These are phyloP conservation scores for Yamadazyma conglobata DNA, from an alignment of 1,139 yeast species.

Conservation along the genomic window DNA sequence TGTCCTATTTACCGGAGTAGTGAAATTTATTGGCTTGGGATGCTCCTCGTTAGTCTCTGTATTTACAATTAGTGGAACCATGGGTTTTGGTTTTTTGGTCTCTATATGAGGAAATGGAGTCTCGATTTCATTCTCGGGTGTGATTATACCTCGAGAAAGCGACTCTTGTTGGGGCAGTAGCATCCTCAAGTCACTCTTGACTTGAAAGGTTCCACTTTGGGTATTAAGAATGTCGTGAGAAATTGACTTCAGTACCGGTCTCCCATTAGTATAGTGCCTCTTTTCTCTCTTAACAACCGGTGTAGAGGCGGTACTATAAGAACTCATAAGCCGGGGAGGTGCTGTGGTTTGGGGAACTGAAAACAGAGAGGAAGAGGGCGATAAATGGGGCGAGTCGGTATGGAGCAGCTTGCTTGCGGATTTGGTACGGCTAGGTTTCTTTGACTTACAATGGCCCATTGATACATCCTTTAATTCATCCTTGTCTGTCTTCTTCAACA, in stretches of 20 bases:
- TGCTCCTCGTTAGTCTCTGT: constrained; percentile 11
- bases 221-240: constrained; percentile 12
- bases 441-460: not conserved
- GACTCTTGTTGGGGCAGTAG: not conserved
- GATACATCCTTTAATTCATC: constrained; percentile 3
- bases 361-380: constrained; percentile 9
- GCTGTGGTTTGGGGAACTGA: constrained; percentile 10
- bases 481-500: constrained; percentile 11
- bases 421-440: too few species aligned
- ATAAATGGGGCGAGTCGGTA: constrained; percentile 1
- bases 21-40: constrained; percentile 13
- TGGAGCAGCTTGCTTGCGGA: not conserved
- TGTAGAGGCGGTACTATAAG: not conserved
- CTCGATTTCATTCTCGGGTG: constrained; percentile 13
- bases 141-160: constrained; percentile 13
- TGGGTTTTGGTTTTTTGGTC: not conserved
- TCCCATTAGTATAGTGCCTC: constrained; percentile 1
- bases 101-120: constrained; percentile 13
- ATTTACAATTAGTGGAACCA: constrained; percentile 13
- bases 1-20: constrained; percentile 12
- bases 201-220: constrained; percentile 11
- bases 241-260: constrained; percentile 14
- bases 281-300: not conserved
- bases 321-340: too few species aligned
- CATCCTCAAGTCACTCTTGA: constrained; percentile 7